Evolutionary conservation across 108 stramenopile species (phyloP), one percentile per base, ranked within the genome.

Genomic region (Fragilaria crotonensis): DNA sequence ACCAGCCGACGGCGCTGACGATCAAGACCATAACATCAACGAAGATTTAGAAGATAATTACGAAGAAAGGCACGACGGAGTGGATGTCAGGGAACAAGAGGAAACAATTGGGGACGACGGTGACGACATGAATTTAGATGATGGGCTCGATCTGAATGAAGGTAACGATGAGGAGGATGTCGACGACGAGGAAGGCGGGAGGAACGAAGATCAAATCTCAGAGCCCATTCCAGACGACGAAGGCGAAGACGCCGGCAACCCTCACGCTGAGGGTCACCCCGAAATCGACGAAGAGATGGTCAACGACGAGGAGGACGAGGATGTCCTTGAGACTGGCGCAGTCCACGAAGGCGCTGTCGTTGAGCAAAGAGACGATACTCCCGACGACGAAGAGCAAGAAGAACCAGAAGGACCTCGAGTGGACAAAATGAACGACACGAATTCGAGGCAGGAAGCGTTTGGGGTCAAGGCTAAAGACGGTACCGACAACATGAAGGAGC

Each of bases 11-110:
- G 67, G 59, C 44, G 45, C 73, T 7, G 59, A 78, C 17, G 70
- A 79, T 23, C 48, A 4, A 63, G 76, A 75, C 22, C 78, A 71
- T n/a, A 74, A 59, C 7, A 73, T 89, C 44, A 90, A 86, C 45
- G 83, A 84, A 33, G 87, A 87, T 45, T 60, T 56, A 45, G 93
- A 87, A 14, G 90, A 88, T 21, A 78, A 70, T 3, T 86, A 90
- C 31, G 94, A 84, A 59, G 95, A 89, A 19, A 71, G 76, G 21
- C 89, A 82, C 45, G 61, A 49, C 4, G 78, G 83, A 18, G 72
- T 84, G 20, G 81, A 84, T 47, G 82, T 85, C 4, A 48, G 71
- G 51, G 66, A 81, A 27, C 75, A 83, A 0, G 62, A 83, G 62
- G 5, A 49, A 22, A n/a, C n/a, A n/a, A n/a, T n/a, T n/a, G 54